phyloP scores from a whole-genome alignment of 1,139 yeast species.

The Diutina ranongensis region DNA sequence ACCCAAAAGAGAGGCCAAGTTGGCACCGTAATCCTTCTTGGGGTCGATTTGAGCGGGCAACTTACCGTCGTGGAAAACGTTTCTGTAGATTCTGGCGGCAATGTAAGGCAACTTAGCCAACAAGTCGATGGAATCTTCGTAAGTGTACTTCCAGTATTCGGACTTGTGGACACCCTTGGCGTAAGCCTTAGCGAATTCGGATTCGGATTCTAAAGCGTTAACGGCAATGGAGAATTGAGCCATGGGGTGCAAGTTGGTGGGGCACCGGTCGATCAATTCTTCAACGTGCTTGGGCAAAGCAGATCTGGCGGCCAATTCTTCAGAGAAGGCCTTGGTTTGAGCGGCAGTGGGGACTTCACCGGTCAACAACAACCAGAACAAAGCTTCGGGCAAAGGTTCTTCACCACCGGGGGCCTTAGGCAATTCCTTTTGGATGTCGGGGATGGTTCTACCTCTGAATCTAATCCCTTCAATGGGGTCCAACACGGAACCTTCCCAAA shows the following conservation, averaged over 20 bases:
- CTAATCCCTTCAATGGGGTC: constrained; percentile 98
- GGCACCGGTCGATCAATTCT: constrained; percentile 73
- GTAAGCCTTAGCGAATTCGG: constrained; percentile 84
- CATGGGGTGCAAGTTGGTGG: constrained; percentile 90
- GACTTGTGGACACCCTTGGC: constrained; percentile 79
- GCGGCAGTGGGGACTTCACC: constrained; percentile 77
- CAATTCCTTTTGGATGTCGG: constrained; percentile 84
- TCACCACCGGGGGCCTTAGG: constrained; percentile 87
- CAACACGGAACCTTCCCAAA: constrained; percentile 98
- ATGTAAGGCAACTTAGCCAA: constrained; percentile 87
- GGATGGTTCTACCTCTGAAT: constrained; percentile 96
- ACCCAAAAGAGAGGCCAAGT: constrained; percentile 78
- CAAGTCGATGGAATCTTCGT: constrained; percentile 80
- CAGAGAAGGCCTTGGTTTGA: constrained; percentile 66
- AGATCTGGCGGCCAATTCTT: constrained; percentile 79
- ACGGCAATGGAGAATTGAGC: constrained; percentile 92
- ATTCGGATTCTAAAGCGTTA: constrained; percentile 83
- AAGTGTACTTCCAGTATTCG: constrained; percentile 88
- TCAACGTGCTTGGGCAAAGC: constrained; percentile 77
- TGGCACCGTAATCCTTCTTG: constrained; percentile 69
- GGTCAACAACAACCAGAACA: constrained; percentile 84
- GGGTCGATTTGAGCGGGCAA: constrained; percentile 23
- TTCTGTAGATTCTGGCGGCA: constrained; percentile 91
- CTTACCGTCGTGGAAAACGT: constrained; percentile 79
- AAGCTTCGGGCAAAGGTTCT: constrained; percentile 85